These are phyloP conservation scores for Podaxis sp. DNA, from an alignment of 768 basidiomycete genomes.

Conservation along the genomic window DNA sequence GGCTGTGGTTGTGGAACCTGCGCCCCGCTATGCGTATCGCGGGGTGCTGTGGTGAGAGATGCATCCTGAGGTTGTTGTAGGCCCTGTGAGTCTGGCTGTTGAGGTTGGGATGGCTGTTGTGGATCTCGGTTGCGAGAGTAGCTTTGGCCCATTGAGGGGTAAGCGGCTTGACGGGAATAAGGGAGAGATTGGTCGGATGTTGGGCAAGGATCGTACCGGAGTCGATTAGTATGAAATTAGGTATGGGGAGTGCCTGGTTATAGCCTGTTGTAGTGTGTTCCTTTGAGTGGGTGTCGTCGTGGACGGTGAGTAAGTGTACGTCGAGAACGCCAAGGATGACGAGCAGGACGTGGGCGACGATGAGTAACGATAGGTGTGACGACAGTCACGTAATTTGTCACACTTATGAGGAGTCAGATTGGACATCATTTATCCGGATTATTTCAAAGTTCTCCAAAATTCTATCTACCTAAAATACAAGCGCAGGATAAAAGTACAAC, in stretches of 20 bases:
- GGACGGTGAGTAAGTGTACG: not conserved
- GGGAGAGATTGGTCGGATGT: not conserved
- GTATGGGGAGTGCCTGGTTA: not conserved
- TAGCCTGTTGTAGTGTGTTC: no score
- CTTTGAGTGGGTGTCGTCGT: not conserved
- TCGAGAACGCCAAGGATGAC: not conserved
- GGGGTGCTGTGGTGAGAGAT: not conserved
- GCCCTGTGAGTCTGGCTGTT: not conserved
- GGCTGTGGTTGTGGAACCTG: not conserved
- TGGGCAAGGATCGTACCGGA: not conserved
- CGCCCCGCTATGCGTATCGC: not conserved
- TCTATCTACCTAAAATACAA: not conserved
- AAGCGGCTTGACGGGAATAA: not conserved
- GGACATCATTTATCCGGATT: no score
- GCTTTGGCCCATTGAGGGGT: constrained; percentile 21
- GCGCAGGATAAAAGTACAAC: not conserved
- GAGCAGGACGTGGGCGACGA: not conserved
- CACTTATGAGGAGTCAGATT: not conserved
- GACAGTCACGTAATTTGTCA: not conserved
- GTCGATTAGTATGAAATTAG: not conserved
- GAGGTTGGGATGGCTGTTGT: not conserved
- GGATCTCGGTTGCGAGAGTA: constrained; percentile 15
- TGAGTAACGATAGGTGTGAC: constrained; percentile 2
- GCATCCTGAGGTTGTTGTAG: not conserved
- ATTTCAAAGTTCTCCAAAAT: no score